Base-by-base conservation (phyloP, 2,329 filamentous ascomycete genomes). In the Sclerotinia borealis region DNA sequence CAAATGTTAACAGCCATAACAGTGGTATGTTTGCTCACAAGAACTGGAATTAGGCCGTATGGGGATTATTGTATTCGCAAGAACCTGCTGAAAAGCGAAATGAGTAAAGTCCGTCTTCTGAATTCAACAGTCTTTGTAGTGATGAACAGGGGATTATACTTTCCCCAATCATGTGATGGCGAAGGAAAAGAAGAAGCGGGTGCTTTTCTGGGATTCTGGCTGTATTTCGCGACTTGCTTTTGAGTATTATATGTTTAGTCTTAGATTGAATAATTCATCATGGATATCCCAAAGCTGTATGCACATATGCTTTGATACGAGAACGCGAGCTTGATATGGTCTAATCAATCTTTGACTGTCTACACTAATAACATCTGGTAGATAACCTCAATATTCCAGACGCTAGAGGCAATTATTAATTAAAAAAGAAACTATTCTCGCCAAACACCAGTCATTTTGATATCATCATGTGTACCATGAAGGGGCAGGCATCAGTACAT, bases 21-120 rank as follows among this genome's bases (percentile, higher is more conserved):
- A 54, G 51, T 27, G 51, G 51, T 54, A 54, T 54, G 51, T 54
- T 54, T 19, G 51, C 51, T 54, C 51, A 54, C 17, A 54, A 54
- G 51, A 39, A 54, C 22, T 54, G 51, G 51, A 39, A 34, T 19
- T 50, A 50, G 29, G 2, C n/a, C 17, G 31, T 15, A 8, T 50
- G 10, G 19, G 10, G 3, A 31, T 11, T 22, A 11, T 34, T 50
- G 19, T 22, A 34, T 22, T 50, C 34, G 48, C n/a, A 50, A n/a
- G 31, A 19, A 6, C n/a, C 13, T 50, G 48, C 27, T 15, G 48
- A 29, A 13, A 7, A 13, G 13, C 34, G 48, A n/a, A 50, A 19
- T 7, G 10, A 34, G 29, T 50, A 19, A 13, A 22, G 48, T 34
- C 10, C 9, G 17, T 34, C 34, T 50, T 50, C 48, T 50, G 48